phyloP scores from a whole-genome alignment of 2,329 filamentous ascomycete genomes.

The Hymenoscyphus infarciens region DNA sequence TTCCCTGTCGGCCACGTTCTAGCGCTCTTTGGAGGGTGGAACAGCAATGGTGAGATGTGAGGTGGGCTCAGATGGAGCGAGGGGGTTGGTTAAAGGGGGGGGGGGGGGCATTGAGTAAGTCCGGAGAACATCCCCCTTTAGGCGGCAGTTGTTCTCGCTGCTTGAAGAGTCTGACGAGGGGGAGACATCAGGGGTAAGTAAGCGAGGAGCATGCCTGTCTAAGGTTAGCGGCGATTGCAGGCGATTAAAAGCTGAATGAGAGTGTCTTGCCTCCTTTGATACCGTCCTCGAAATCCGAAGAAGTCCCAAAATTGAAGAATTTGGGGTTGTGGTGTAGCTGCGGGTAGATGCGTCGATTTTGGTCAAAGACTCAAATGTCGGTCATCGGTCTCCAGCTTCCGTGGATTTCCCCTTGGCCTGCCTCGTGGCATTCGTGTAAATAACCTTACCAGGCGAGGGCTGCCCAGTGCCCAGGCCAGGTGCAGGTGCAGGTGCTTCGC shows the following conservation, averaged over 20 bases:
- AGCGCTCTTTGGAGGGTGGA: conserved; percentile 1
- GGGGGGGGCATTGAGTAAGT: not conserved
- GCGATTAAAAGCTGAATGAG: not conserved
- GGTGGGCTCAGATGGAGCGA: too few species aligned
- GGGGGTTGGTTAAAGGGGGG: not conserved
- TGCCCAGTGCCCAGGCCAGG: too few species aligned
- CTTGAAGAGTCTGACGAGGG: not conserved
- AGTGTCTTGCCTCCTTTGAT: too few species aligned
- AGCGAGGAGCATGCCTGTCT: not conserved
- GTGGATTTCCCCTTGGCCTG: not conserved
- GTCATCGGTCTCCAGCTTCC: conserved; percentile 3
- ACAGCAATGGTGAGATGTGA: not conserved
- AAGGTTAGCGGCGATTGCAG: not conserved
- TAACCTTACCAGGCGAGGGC: not conserved
- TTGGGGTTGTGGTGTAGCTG: not conserved
- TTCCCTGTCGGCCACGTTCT: conserved; percentile 2
- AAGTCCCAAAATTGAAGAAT: too few species aligned
- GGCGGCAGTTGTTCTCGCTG: not conserved
- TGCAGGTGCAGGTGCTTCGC: too few species aligned
- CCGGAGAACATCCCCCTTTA: not conserved
- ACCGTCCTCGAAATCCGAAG: too few species aligned
- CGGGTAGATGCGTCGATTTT: not conserved
- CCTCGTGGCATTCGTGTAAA: not conserved
- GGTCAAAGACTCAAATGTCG: not conserved
- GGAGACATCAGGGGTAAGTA: not conserved